phyloP scores from a whole-genome alignment of 2,329 filamentous ascomycete species.

The Penicillium sp. region DNA sequence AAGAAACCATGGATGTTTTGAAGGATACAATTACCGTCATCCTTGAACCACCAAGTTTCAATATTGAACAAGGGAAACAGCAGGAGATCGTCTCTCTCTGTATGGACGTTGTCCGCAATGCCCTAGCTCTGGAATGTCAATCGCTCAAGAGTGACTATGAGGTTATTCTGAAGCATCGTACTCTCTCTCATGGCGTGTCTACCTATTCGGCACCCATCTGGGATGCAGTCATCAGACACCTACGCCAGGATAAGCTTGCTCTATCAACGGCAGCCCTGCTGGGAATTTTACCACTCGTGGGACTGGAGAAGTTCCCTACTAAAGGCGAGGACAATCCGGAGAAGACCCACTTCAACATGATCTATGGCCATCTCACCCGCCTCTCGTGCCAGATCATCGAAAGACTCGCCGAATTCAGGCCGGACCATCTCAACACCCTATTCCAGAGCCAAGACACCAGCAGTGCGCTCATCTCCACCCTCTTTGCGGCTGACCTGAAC shows the following conservation, averaged over 20 bases:
- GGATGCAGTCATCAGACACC: slow-evolving; percentile 65
- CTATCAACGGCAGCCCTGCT: slow-evolving; percentile 70
- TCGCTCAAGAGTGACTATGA: slow-evolving; percentile 64
- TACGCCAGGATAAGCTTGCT: slow-evolving; percentile 61
- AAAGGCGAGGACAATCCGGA: slow-evolving; percentile 43
- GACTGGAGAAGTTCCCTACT: slow-evolving; percentile 67
- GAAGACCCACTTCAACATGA: slow-evolving; percentile 70
- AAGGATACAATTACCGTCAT: slow-evolving; percentile 51
- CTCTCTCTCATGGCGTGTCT: slow-evolving; percentile 62
- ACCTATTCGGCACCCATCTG: slow-evolving; percentile 72
- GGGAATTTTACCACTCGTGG: slow-evolving; percentile 64
- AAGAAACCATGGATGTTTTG: slow-evolving; percentile 46
- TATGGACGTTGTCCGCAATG: slow-evolving; percentile 60
- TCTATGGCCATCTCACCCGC: slow-evolving; percentile 58
- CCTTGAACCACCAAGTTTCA: slow-evolving; percentile 52
- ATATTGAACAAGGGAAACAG: slow-evolving; percentile 45
- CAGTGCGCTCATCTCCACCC: slow-evolving; percentile 67
- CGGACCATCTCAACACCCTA: slow-evolving; percentile 62
- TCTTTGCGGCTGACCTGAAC: slow-evolving; percentile 73
- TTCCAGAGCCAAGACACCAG: slow-evolving; percentile 64
- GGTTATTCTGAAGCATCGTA: slow-evolving; percentile 56
- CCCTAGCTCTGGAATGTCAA: slow-evolving; percentile 66
- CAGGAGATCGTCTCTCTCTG: slow-evolving; percentile 52
- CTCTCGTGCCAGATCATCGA: slow-evolving; percentile 70
- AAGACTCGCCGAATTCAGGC: slow-evolving; percentile 69